phyloP scores from a whole-genome alignment of 1,284 basidiomycete genomes.

The Kalmanozyma brasiliensis region DNA sequence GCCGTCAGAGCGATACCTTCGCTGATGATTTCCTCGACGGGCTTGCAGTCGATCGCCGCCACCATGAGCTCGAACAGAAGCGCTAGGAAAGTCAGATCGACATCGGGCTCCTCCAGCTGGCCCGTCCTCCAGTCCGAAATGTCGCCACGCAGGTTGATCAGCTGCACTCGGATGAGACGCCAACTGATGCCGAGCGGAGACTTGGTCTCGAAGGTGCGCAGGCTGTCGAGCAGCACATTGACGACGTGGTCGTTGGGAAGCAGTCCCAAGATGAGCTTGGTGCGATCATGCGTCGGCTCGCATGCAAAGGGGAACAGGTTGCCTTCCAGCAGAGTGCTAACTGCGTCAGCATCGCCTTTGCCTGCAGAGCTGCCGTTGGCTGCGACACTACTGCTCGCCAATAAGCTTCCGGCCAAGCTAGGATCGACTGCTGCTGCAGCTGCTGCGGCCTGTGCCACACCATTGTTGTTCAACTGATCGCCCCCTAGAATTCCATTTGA shows the following conservation, averaged over 20 bases:
- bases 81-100: constrained; percentile 57
- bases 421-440: constrained; percentile 23
- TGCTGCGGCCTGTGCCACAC: constrained; percentile 7
- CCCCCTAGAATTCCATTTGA: neutral
- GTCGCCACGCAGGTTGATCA: constrained; percentile 57
- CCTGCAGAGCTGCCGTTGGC: constrained; percentile 3
- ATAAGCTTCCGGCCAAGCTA: constrained; percentile 5
- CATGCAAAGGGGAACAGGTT: constrained; percentile 33
- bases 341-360: constrained; percentile 13
- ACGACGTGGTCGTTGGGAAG: constrained; percentile 58
- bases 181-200: constrained; percentile 56
- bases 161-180: constrained; percentile 57
- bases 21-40: constrained; percentile 51
- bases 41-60: constrained; percentile 51
- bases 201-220: constrained; percentile 54
- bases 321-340: constrained; percentile 18
- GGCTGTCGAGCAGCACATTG: constrained; percentile 56
- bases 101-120: constrained; percentile 51
- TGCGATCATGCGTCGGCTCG: constrained; percentile 26
- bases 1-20: constrained; percentile 50
- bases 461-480: constrained; percentile 1
- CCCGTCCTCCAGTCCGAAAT: constrained; percentile 57
- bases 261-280: constrained; percentile 51
- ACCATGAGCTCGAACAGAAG: constrained; percentile 57
- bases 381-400: constrained; percentile 3